A percentile compares a stretch with the other conserved stretches of the same genome.
Conservation (phyloP, 768 basidiomycete species). For the Cystofilobasidium ferigula region DNA sequence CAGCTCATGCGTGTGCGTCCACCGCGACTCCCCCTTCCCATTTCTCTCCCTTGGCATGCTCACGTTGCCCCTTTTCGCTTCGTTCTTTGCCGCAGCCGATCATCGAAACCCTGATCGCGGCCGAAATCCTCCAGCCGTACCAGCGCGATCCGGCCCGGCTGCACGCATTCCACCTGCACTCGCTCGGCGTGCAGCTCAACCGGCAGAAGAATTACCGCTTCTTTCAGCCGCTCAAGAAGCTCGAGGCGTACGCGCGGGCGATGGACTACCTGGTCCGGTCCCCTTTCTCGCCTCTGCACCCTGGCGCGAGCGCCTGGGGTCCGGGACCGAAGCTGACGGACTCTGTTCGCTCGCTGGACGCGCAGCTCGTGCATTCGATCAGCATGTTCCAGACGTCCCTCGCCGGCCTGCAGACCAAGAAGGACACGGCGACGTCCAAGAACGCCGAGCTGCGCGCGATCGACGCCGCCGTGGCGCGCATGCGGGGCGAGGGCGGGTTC, state of each 20-base stretch:
- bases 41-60: not conserved
- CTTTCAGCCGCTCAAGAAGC: slow-evolving; percentile 44
- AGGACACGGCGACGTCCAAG: slow-evolving; percentile 39
- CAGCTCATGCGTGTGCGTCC: slow-evolving; percentile 17
- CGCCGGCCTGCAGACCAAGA: slow-evolving; percentile 41
- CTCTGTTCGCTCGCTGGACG: not conserved
- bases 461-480: slow-evolving; percentile 31
- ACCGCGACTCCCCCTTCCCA: not conserved
- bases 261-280: slow-evolving; percentile 73
- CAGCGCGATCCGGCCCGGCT: slow-evolving; percentile 50
- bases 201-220: slow-evolving; percentile 22
- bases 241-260: slow-evolving; percentile 58
- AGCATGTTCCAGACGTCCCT: slow-evolving; percentile 64
- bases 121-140: slow-evolving; percentile 31
- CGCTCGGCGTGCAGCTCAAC: slow-evolving; percentile 41
- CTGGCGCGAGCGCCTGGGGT: too few relatives aligned
- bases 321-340: too few relatives aligned
- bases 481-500: slow-evolving; percentile 30
- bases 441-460: slow-evolving; percentile 40
- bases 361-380: slow-evolving; percentile 69
- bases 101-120: slow-evolving; percentile 32
- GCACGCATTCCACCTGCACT: slow-evolving; percentile 55
- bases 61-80: not conserved
- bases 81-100: slow-evolving; percentile 29
- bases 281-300: not conserved